These are phyloP conservation scores for Neopestalotiopsis rosae DNA, from an alignment of 2,329 filamentous ascomycete genomes.

Conservation along the genomic window DNA sequence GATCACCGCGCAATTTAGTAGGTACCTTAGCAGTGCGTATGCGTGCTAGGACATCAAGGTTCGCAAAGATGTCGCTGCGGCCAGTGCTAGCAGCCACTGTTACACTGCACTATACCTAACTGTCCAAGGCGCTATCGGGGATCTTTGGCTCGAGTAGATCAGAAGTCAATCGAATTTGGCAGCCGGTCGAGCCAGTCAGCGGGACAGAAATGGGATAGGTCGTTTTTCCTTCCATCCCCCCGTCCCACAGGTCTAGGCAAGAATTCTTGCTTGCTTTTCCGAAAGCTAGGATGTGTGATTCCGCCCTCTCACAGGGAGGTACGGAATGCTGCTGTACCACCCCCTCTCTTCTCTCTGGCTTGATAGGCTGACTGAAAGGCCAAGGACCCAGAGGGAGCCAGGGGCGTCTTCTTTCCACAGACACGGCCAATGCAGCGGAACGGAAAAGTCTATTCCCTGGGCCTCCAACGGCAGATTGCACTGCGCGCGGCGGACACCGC, in stretches of 20 bases:
- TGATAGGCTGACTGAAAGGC: not conserved
- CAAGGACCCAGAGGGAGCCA: conserved; percentile 1
- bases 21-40: not conserved
- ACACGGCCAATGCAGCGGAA: not conserved
- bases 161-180: not conserved
- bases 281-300: not conserved
- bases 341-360: not conserved
- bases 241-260: not conserved
- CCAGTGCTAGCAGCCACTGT: not conserved
- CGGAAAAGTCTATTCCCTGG: not conserved
- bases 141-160: not conserved
- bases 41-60: not conserved
- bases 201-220: not conserved
- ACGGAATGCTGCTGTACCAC: not conserved
- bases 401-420: not conserved
- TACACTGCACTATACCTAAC: not conserved
- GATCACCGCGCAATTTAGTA: not conserved
- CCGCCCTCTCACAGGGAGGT: not conserved
- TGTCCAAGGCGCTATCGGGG: not conserved
- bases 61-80: not conserved
- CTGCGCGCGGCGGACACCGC: not conserved
- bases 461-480: not conserved
- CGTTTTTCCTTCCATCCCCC: not conserved
- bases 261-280: not conserved
- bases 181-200: not conserved